These are phyloP conservation scores for Cryptococcus hybrid DNA, from an alignment of 1,284 basidiomycete species.

Conservation along the genomic window DNA sequence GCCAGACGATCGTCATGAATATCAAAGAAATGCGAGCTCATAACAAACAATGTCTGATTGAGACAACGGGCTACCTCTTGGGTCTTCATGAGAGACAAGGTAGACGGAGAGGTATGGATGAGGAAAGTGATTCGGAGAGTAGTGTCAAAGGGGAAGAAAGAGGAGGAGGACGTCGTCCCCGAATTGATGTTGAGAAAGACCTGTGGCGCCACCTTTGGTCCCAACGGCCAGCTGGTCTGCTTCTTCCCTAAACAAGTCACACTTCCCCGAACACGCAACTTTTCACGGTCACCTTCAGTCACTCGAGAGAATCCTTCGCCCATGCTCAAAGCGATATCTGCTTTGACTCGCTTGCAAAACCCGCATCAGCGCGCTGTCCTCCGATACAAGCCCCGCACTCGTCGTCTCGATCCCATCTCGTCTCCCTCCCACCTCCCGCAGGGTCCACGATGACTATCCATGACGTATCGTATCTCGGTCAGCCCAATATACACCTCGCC, in stretches of 20 bases:
- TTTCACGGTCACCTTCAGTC: conserved; percentile 42
- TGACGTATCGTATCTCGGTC: conserved; percentile 59
- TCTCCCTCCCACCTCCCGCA: conserved; percentile 25
- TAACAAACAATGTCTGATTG: conserved; percentile 73
- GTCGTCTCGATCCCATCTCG: conserved; percentile 21
- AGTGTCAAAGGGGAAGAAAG: conserved; percentile 36
- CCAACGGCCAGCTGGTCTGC: conserved; percentile 79
- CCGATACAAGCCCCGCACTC: conserved; percentile 19
- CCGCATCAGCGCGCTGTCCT: conserved; percentile 23
- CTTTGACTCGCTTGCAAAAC: conserved; percentile 39
- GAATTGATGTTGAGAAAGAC: conserved; percentile 35
- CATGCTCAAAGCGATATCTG: conserved; percentile 40
- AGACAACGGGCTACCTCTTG: conserved; percentile 74
- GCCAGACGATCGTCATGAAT: conserved; percentile 71
- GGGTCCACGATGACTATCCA: conserved; percentile 61
- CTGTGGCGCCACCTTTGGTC: conserved; percentile 63
- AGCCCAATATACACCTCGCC: conserved; percentile 62
- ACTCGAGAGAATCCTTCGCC: conserved; percentile 27
- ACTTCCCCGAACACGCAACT: conserved; percentile 31
- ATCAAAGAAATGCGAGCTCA: conserved; percentile 68
- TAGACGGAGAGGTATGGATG: conserved; percentile 32
- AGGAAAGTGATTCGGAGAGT: conserved; percentile 39
- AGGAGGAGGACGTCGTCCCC: conserved; percentile 28
- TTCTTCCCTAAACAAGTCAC: conserved; percentile 65
- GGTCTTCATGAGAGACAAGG: conserved; percentile 53